Evolutionary conservation across 2,329 filamentous ascomycete species (phyloP).

Genomic region (Arthroderma sp.): DNA sequence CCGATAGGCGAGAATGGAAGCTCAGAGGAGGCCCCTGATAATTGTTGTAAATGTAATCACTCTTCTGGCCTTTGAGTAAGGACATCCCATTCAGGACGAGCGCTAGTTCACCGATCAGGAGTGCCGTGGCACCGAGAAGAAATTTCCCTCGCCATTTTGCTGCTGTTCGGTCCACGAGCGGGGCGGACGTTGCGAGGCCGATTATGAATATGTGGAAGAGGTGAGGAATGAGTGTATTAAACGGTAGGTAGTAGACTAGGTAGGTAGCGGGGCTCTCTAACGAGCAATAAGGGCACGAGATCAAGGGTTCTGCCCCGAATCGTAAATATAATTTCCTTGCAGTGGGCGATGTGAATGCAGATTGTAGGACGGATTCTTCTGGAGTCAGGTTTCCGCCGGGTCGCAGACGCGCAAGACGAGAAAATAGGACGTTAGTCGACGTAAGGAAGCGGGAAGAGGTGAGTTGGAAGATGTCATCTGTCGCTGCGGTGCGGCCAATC

Average conservation of each 20-base stretch:
- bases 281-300: slow-evolving; percentile 69
- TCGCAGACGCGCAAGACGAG: slow-evolving; percentile 45
- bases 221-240: slow-evolving; percentile 59
- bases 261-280: slow-evolving; percentile 57
- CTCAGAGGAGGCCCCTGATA: slow-evolving; percentile 36
- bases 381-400: slow-evolving; percentile 30
- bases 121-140: slow-evolving; percentile 46
- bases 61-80: neutral
- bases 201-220: slow-evolving; percentile 61
- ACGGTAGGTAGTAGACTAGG: slow-evolving; percentile 66
- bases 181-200: slow-evolving; percentile 58
- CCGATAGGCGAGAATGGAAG: slow-evolving; percentile 34
- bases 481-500: slow-evolving; percentile 43
- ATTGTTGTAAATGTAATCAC: slow-evolving; percentile 42
- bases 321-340: slow-evolving; percentile 70
- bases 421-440: slow-evolving; percentile 72
- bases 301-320: slow-evolving; percentile 62
- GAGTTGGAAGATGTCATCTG: slow-evolving; percentile 57
- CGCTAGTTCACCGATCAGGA: slow-evolving; percentile 51
- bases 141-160: slow-evolving; percentile 57
- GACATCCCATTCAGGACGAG: slow-evolving; percentile 42
- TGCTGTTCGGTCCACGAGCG: slow-evolving; percentile 51
- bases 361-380: slow-evolving; percentile 52
- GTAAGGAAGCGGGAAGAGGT: slow-evolving; percentile 76
- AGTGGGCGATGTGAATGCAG: slow-evolving; percentile 56